Percentiles rank a stretch among this genome's conserved stretches.
phyloP scores from a whole-genome alignment of 2,329 filamentous ascomycete species.

The Myotisia sp. region DNA sequence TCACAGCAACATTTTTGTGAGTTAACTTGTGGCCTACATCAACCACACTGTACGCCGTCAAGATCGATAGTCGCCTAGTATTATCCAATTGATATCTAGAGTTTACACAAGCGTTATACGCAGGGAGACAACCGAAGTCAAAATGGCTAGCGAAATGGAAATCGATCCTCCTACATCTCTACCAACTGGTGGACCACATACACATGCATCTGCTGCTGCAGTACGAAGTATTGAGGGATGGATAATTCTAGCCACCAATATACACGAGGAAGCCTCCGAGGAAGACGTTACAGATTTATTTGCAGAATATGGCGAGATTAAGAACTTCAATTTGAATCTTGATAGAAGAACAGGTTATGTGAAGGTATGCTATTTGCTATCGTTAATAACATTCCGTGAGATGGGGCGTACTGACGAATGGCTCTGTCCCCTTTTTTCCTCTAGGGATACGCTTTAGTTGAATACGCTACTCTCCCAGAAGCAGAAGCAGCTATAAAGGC shows the following conservation, averaged over 20 bases:
- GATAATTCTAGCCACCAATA: conserved; percentile 56
- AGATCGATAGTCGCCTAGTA: too few species aligned
- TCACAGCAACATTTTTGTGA: too few species aligned
- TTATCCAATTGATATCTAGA: too few species aligned
- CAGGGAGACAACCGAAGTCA: conserved; percentile 1
- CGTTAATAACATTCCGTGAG: not conserved
- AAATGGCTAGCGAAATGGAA: conserved; percentile 35
- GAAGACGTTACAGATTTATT: conserved; percentile 53
- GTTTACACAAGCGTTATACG: too few species aligned
- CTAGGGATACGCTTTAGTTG: conserved; percentile 52
- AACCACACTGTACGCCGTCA: too few species aligned
- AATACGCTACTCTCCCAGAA: conserved; percentile 50
- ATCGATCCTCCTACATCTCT: conserved; percentile 27
- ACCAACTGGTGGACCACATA: conserved; percentile 26
- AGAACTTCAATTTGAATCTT: conserved; percentile 52
- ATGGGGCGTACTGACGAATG: too few species aligned
- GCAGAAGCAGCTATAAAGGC: conserved; percentile 49
- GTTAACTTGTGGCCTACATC: too few species aligned
- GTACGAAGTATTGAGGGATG: conserved; percentile 56
- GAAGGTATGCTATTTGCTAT: conserved; percentile 36
- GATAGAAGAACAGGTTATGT: conserved; percentile 54
- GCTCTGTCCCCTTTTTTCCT: too few species aligned
- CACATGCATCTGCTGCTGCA: conserved; percentile 36
- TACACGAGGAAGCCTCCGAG: conserved; percentile 54
- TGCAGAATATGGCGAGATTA: conserved; percentile 52